phyloP scores from a whole-genome alignment of 768 basidiomycete species.

The Boletus reticulatus region DNA sequence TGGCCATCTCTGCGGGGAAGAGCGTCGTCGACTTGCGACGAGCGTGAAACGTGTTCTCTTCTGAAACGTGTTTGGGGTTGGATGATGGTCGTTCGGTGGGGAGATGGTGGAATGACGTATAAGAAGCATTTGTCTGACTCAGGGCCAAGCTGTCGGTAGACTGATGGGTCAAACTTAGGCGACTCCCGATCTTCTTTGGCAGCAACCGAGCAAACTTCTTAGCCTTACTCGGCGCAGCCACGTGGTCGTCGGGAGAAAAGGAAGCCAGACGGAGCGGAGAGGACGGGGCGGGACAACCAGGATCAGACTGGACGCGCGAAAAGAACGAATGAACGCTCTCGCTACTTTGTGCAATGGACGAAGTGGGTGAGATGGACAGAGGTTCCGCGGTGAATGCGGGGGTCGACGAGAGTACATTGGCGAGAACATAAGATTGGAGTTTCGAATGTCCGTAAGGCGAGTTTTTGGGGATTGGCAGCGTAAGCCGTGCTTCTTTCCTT shows the following conservation, averaged over 20 bases:
- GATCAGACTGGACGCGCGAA: conserved; percentile 20
- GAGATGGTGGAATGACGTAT: conserved; percentile 26
- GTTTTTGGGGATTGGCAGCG: conserved; percentile 23
- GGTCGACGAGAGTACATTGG: conserved; percentile 25
- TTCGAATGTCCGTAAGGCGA: conserved; percentile 33
- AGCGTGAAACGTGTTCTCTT: conserved; percentile 35
- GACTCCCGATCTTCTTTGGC: conserved; percentile 33
- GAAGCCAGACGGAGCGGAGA: conserved; percentile 25
- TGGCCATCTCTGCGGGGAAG: conserved; percentile 28
- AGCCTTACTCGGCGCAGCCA: conserved; percentile 20
- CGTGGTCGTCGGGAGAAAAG: conserved; percentile 24
- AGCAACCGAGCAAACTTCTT: conserved; percentile 29
- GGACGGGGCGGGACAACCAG: conserved; percentile 22
- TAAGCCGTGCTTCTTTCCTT: conserved; percentile 29
- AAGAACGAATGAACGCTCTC: conserved; percentile 27
- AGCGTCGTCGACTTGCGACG: conserved; percentile 35
- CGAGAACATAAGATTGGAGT: conserved; percentile 26
- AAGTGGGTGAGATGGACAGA: conserved; percentile 23
- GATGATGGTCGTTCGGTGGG: conserved; percentile 22
- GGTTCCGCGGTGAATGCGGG: conserved; percentile 30
- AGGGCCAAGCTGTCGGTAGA: conserved; percentile 26
- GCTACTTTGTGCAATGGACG: conserved; percentile 24
- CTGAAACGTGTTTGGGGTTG: conserved; percentile 24
- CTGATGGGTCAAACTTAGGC: conserved; percentile 25
- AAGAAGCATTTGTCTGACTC: conserved; percentile 23